Conservation (phyloP, 441 rosid species). For the Gossypium davidsonii region DNA sequence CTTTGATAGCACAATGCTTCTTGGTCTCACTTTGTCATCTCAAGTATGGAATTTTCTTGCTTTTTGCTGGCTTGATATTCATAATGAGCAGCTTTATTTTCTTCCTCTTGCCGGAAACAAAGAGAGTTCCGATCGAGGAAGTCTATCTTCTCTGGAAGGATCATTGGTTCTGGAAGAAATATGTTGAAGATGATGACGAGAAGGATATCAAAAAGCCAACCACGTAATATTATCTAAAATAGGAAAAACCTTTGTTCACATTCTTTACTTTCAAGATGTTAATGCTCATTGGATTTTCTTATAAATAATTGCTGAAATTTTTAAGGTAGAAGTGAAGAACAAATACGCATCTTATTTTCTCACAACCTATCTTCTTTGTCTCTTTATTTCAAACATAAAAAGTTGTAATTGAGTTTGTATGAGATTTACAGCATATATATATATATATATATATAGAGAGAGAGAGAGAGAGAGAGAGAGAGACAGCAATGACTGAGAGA, state of each 20-base stretch:
- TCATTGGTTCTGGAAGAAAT: slow-evolving; percentile 80
- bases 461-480: not conserved
- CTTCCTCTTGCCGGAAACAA: slow-evolving; percentile 80
- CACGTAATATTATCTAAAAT: not conserved
- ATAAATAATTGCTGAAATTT: not conserved
- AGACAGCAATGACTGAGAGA: not conserved
- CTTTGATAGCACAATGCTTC: slow-evolving; percentile 82
- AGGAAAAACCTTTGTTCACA: not conserved
- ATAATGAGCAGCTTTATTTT: slow-evolving; percentile 60
- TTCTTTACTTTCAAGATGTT: slow-evolving; percentile 1
- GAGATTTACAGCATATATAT: no score
- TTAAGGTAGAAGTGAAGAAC: not conserved
- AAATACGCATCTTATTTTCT: not conserved
- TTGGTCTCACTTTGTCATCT: slow-evolving; percentile 69
- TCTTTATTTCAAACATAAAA: no score
- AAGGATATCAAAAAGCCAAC: not conserved
- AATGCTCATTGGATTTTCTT: slow-evolving; percentile 1
- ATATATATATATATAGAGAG: no score
- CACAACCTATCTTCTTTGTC: no score
- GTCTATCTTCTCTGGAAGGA: slow-evolving; percentile 61
- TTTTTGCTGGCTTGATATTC: slow-evolving; percentile 55
- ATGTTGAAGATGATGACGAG: slow-evolving; percentile 23
- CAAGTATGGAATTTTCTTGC: slow-evolving; percentile 62
- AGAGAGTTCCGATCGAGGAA: slow-evolving; percentile 84
- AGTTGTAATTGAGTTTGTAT: no score